A percentile compares a stretch with the other conserved stretches of the same genome.
Evolutionary conservation across 164 flowering plant genomes (phyloP).

Genomic region (Kalanchoe fedtschenkoi): DNA sequence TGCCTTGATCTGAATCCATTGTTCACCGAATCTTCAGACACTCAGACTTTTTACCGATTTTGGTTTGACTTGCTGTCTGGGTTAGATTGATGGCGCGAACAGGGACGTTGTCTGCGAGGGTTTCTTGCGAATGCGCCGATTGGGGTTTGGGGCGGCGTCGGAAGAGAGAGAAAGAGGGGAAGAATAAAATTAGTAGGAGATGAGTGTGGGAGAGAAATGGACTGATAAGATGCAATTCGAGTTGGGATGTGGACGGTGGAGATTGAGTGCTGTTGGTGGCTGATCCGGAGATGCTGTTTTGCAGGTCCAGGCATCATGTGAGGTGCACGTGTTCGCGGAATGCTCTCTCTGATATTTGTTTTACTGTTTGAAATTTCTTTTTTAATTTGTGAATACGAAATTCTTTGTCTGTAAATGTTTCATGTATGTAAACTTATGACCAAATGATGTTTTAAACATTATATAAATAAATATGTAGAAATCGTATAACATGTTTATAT

Average conservation of each 20-base stretch:
- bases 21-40: too few relatives aligned
- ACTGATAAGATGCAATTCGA: neutral
- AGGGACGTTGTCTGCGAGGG: neutral
- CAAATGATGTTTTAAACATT: too few relatives aligned
- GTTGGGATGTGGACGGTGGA: neutral
- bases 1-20: conserved; percentile 97
- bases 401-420: too few relatives aligned
- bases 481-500: too few relatives aligned
- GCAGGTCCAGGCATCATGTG: neutral
- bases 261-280: neutral
- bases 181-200: too few relatives aligned
- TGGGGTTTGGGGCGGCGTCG: neutral
- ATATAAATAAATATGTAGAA: too few relatives aligned
- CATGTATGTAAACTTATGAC: too few relatives aligned
- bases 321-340: neutral
- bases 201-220: neutral
- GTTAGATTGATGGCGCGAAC: neutral
- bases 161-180: neutral
- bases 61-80: neutral
- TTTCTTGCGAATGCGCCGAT: neutral
- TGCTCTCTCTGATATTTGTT: neutral
- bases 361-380: too few relatives aligned
- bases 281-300: conserved; percentile 2
- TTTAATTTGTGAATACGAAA: too few relatives aligned
- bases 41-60: neutral